These are phyloP conservation scores for Candida anglica DNA, from an alignment of 805 yeast species.

Conservation along the genomic window DNA sequence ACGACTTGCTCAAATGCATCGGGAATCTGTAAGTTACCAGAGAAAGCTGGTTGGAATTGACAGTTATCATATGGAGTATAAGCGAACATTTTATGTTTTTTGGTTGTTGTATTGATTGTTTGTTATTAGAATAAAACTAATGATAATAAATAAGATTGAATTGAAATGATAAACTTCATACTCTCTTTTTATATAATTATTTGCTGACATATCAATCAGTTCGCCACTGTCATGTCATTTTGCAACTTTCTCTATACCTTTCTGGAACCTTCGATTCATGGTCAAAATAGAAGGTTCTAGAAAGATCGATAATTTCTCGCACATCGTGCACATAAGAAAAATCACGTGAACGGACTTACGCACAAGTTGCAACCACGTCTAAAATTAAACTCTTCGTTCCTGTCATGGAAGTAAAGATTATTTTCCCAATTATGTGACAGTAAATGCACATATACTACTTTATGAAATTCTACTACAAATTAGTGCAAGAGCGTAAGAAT, in stretches of 20 bases:
- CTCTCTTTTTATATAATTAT: neutral
- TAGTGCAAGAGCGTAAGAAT: too few species aligned
- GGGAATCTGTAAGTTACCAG: too few species aligned
- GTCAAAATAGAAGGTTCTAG: neutral
- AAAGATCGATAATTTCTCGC: too few species aligned
- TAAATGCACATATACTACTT: too few species aligned
- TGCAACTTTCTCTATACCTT: neutral
- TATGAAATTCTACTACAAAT: too few species aligned
- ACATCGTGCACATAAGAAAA: neutral
- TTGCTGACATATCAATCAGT: constrained; percentile 1
- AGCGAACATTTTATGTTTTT: neutral
- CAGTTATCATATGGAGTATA: neutral
- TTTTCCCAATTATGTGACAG: too few species aligned
- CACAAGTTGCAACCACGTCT: too few species aligned
- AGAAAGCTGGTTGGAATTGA: neutral
- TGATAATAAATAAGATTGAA: neutral
- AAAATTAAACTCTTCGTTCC: too few species aligned
- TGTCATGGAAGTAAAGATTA: too few species aligned
- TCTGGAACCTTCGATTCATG: constrained; percentile 1
- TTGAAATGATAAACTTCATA: neutral
- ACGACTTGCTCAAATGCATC: too few species aligned
- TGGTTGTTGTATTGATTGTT: neutral
- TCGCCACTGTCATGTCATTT: too few species aligned
- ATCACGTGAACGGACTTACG: neutral
- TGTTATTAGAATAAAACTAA: too few species aligned